Percentiles rank a stretch among this genome's conserved stretches.
phyloP scores from a whole-genome alignment of 345 rosid species.

The Populus tremula region DNA sequence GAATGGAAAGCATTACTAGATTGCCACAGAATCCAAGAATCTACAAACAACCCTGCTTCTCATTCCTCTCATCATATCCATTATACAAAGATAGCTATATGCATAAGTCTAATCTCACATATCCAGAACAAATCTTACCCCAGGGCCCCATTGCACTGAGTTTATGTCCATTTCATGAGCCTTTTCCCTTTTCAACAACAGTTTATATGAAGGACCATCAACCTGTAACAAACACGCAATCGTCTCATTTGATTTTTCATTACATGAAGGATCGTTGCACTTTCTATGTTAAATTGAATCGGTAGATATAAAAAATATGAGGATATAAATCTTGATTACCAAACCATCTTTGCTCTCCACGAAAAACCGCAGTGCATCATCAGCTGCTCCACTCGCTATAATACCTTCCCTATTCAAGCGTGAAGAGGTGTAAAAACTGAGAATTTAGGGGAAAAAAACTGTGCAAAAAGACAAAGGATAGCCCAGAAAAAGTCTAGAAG shows the following conservation, averaged over 20 bases:
- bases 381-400: slow-evolving; percentile 93
- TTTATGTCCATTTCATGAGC: slow-evolving; percentile 91
- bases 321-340: slow-evolving; percentile 34
- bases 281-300: neutral
- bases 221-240: slow-evolving; percentile 36
- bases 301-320: slow-evolving; percentile 2
- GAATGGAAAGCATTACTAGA: neutral
- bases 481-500: no score
- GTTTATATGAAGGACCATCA: slow-evolving; percentile 59
- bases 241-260: neutral
- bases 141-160: slow-evolving; percentile 72
- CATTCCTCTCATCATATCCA: neutral
- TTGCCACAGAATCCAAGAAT: neutral
- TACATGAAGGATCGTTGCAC: neutral
- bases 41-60: neutral
- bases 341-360: slow-evolving; percentile 58
- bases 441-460: no score
- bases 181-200: slow-evolving; percentile 73
- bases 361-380: slow-evolving; percentile 75
- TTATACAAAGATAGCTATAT: neutral
- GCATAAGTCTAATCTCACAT: neutral
- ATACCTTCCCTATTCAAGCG: slow-evolving; percentile 48
- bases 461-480: no score
- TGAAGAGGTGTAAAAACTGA: no score
- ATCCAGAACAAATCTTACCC: slow-evolving; percentile 49